Base-by-base conservation (phyloP, 352 stramenopile species). In the Phytophthora sp. region DNA sequence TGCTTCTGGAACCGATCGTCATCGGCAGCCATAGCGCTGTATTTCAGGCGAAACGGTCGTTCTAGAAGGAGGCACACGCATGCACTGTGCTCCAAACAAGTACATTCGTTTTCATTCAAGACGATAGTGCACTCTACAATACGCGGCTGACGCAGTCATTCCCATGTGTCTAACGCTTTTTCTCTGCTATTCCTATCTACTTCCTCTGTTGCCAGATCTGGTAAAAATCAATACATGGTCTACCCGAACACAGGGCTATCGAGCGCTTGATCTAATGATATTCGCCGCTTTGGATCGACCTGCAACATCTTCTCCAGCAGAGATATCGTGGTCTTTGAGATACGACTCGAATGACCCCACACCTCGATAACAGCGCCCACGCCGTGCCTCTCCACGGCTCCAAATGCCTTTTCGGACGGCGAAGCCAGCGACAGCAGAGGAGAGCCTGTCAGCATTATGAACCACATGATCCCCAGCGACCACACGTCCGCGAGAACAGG, bases 381-480 rank as follows among this genome's bases (percentile, higher is more conserved):
- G 5, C 74, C 77, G 5, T 66, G 28, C 3, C 37, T 37, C 11
- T 32, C 44, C 15, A 74, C 44, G 32, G 62, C 62, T 31, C 15
- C 13, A 21, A 79, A 84, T 2, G 32, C 69, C 46, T 74, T 76
- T 7, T 74, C 64, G 0, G 64, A 60, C 6, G 45, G 37, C 0
- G 67, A 76, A 0, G 77, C 79, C 27, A 81, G 55, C 0, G 66
- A 54, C 6, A 87, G 17, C 15, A 86, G 54, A 12, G 75, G 79
- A 12, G 80, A 88, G 1, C 83, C 83, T 3, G 78, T 88, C 4
- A 92, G 32, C 34, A 92, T 50, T 31, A 89, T 84, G 52, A 89
- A 92, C 43, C 82, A 64, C 57, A 92, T 73, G 35, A 89, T 76
- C 1, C 78, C 77, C 7, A 92, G 53, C 3, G 82, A 92, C 79